Evolutionary conservation across 352 stramenopile genomes (phyloP).

Genomic region (Pythium utonaiense): DNA sequence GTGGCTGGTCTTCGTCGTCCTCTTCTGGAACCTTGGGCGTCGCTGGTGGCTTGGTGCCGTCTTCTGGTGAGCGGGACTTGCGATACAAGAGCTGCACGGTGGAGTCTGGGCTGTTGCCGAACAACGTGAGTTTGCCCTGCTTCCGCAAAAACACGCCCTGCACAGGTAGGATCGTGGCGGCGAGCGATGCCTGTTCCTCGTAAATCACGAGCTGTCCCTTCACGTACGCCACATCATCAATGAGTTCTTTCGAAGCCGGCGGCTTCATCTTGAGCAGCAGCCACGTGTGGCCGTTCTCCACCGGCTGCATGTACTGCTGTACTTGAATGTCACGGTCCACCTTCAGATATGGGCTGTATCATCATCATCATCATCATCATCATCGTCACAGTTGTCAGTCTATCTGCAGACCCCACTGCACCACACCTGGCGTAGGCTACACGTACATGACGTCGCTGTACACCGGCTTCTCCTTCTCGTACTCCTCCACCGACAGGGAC

Average conservation of each 20-base stretch:
- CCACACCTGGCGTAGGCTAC: background rate
- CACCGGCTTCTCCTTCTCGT: constrained; percentile 48
- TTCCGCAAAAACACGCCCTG: constrained; percentile 78
- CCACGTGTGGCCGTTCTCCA: constrained; percentile 73
- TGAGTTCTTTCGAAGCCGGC: constrained; percentile 62
- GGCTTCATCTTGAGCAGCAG: constrained; percentile 80
- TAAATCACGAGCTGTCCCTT: constrained; percentile 83
- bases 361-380: background rate
- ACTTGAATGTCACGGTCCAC: constrained; percentile 71
- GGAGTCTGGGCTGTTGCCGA: constrained; percentile 78
- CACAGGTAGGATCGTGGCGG: constrained; percentile 77
- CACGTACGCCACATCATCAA: constrained; percentile 68
- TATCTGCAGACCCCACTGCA: background rate
- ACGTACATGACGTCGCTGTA: constrained; percentile 65
- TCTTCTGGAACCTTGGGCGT: constrained; percentile 20
- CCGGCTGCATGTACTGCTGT: constrained; percentile 70
- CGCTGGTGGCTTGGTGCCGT: constrained; percentile 1
- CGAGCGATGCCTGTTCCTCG: constrained; percentile 72
- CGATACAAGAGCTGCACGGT: constrained; percentile 77
- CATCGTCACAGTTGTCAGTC: background rate
- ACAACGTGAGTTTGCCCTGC: constrained; percentile 70
- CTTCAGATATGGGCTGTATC: constrained; percentile 59
- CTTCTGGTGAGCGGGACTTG: constrained; percentile 20
- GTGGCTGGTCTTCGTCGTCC: constrained; percentile 38
- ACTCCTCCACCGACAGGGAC: constrained; percentile 52